A percentile compares a stretch with the other conserved stretches of the same genome.
Evolutionary conservation across 2,329 filamentous ascomycete species (phyloP).

Genomic region (Calonectria pauciramosa): DNA sequence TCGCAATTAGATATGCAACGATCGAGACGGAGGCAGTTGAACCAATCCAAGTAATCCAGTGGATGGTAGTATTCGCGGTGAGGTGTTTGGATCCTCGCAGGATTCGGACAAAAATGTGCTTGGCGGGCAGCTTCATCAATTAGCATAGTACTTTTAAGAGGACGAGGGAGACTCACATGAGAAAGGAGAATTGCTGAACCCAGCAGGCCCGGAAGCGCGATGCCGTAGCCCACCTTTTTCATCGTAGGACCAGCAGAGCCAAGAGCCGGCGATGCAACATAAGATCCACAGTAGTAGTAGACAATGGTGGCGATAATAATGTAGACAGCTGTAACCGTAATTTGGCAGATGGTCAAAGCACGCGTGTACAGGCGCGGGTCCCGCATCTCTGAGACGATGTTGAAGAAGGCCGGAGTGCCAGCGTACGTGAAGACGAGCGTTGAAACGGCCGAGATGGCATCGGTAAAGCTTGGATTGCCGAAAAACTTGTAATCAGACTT

Average conservation of each 20-base stretch:
- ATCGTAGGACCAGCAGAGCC: constrained; percentile 56
- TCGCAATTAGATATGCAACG: constrained; percentile 40
- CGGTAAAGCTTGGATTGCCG: constrained; percentile 45
- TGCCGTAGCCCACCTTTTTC: constrained; percentile 60
- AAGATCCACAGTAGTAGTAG: constrained; percentile 60
- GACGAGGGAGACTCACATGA: constrained; percentile 38
- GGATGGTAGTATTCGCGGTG: constrained; percentile 38
- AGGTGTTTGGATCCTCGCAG: constrained; percentile 46
- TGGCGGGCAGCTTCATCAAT: constrained; percentile 16
- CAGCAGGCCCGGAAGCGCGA: constrained; percentile 46
- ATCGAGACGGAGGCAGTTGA: constrained; percentile 38
- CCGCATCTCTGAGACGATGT: constrained; percentile 49
- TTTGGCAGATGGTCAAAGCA: constrained; percentile 42
- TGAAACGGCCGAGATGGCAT: constrained; percentile 48
- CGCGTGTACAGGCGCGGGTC: constrained; percentile 43
- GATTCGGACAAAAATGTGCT: constrained; percentile 45
- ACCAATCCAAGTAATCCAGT: constrained; percentile 47
- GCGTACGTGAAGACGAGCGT: constrained; percentile 52
- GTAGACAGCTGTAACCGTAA: constrained; percentile 47
- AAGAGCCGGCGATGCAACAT: constrained; percentile 59
- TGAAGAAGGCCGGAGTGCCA: constrained; percentile 50
- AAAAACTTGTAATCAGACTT: constrained; percentile 46
- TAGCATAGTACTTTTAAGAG: neutral
- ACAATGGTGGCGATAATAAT: constrained; percentile 51
- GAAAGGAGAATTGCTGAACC: constrained; percentile 38